These are phyloP conservation scores for Capsicum baccatum DNA, from an alignment of 257 asterid genomes.

Conservation along the genomic window DNA sequence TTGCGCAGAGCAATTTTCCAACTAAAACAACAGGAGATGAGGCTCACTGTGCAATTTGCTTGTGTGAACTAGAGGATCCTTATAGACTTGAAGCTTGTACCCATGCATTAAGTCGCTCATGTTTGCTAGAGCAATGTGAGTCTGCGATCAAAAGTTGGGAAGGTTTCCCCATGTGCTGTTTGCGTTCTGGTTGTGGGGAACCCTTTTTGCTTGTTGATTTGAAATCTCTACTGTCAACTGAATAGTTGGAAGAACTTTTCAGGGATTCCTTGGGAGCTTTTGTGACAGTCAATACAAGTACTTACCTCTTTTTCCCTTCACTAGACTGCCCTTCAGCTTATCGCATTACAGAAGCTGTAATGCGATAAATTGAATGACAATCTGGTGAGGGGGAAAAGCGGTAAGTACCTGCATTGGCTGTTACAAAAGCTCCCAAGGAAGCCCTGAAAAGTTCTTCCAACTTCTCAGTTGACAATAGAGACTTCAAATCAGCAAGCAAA, in stretches of 20 bases:
- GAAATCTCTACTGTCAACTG: constrained; percentile 53
- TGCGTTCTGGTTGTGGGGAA: constrained; percentile 54
- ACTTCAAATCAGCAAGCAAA: constrained; percentile 57
- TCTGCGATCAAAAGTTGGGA: constrained; percentile 65
- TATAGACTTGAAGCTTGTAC: constrained; percentile 70
- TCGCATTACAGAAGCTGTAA: constrained; percentile 43
- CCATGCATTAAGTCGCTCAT: constrained; percentile 68
- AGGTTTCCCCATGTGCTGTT: constrained; percentile 68
- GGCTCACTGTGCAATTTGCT: constrained; percentile 43
- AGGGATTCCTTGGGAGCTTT: constrained; percentile 71
- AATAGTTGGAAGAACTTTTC: constrained; percentile 80
- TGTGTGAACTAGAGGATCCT: constrained; percentile 74
- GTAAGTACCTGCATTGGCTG: constrained; percentile 64
- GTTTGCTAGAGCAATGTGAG: constrained; percentile 84
- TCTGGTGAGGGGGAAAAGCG: constrained; percentile 10
- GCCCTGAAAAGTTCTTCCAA: constrained; percentile 83
- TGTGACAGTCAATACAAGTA: constrained; percentile 11
- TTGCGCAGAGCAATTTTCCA: too few species aligned
- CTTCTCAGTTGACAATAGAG: constrained; percentile 42
- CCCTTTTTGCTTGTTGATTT: constrained; percentile 65
- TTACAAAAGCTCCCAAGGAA: constrained; percentile 70
- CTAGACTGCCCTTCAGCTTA: constrained; percentile 41
- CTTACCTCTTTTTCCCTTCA: constrained; percentile 50
- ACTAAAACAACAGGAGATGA: constrained; percentile 41
- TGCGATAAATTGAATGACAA: too few species aligned